Conservation (phyloP, 2,329 filamentous ascomycete species). For the Diplodia mutila region DNA sequence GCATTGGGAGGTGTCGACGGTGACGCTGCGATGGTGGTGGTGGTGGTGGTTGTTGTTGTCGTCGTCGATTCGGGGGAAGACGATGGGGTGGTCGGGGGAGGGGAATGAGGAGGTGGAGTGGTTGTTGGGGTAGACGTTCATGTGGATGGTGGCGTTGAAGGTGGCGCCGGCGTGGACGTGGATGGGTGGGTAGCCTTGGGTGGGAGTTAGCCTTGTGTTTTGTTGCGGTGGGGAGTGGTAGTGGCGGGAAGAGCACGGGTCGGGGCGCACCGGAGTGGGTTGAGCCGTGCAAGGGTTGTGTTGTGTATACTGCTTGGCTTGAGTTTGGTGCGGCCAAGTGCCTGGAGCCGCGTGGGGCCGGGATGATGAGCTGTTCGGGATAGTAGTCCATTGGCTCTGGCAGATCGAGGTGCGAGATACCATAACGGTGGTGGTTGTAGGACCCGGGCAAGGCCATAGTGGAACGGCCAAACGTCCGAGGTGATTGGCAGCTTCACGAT, state of each 20-base stretch:
- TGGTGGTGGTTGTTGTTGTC: neutral
- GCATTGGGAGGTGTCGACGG: neutral
- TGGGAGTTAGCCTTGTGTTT: neutral
- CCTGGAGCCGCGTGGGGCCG: neutral
- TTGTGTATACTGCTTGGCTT: neutral
- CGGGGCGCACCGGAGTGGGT: neutral
- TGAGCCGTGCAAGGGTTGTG: neutral
- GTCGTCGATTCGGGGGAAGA: neutral
- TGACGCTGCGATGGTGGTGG: neutral
- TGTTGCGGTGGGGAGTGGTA: neutral
- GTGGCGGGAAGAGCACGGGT: neutral
- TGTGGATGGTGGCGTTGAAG: conserved; percentile 1
- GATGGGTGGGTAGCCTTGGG: neutral
- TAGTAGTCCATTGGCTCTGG: neutral
- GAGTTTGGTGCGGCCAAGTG: neutral
- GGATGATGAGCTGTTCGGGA: neutral
- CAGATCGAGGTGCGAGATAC: neutral
- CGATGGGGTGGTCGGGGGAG: neutral
- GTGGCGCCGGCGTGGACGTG: conserved; percentile 16
- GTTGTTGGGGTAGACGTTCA: neutral
- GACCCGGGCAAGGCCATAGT: neutral
- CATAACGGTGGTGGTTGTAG: neutral
- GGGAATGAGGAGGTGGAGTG: neutral
- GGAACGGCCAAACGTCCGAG: too few relatives aligned
- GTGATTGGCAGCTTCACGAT: neutral